Conservation (phyloP, 352 stramenopile genomes). For the Pythium sp. region DNA sequence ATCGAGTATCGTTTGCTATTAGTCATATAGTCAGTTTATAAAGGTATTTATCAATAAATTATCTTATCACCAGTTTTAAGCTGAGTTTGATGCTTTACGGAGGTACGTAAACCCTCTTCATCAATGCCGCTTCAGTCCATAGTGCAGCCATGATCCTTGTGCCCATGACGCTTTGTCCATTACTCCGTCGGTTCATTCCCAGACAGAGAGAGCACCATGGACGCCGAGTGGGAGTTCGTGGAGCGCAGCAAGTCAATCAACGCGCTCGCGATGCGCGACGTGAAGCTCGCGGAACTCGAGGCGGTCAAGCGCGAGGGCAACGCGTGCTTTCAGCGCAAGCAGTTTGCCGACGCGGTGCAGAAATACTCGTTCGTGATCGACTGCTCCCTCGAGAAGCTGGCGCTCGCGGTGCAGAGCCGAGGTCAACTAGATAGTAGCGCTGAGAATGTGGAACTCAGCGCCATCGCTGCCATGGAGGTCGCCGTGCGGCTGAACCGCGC, state of each 20-base stretch:
- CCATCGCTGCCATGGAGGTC: constrained; percentile 28
- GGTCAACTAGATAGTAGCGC: background rate
- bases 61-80: background rate
- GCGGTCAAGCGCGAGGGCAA: constrained; percentile 62
- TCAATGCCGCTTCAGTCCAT: background rate
- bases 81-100: background rate
- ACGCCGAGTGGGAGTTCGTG: constrained; percentile 24
- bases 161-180: background rate
- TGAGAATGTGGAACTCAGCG: background rate
- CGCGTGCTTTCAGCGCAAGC: constrained; percentile 43
- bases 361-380: constrained; percentile 47
- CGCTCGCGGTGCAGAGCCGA: background rate
- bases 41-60: background rate
- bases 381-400: constrained; percentile 2
- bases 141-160: background rate
- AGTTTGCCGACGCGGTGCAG: constrained; percentile 39
- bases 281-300: constrained; percentile 31
- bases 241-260: constrained; percentile 19
- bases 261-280: constrained; percentile 8
- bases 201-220: constrained; percentile 17
- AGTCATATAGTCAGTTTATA: background rate
- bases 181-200: background rate
- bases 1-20: background rate
- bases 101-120: background rate
- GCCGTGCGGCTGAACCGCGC: constrained; percentile 69